Percentiles rank a stretch among this genome's conserved stretches.
These are phyloP conservation scores for Phytophthora ohioensis DNA, from an alignment of 352 stramenopile genomes.

Conservation along the genomic window DNA sequence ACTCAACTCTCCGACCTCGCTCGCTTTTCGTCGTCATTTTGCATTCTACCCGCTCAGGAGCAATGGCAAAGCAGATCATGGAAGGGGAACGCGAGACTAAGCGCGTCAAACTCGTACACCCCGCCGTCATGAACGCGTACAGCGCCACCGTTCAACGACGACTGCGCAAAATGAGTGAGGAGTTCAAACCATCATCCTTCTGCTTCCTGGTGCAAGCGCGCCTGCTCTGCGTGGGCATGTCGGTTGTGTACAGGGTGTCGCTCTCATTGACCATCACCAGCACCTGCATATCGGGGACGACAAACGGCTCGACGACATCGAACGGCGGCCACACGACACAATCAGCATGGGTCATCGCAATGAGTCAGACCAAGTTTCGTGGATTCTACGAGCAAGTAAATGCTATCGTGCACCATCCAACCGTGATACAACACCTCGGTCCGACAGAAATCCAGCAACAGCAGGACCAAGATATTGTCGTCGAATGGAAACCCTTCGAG, in stretches of 20 bases:
- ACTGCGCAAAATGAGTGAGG: slow-evolving; percentile 69
- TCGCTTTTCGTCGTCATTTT: slow-evolving; percentile 41
- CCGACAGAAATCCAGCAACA: slow-evolving; percentile 18
- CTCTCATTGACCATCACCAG: slow-evolving; percentile 42
- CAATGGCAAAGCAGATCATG: slow-evolving; percentile 40
- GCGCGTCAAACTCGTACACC: slow-evolving; percentile 43
- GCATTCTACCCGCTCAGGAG: slow-evolving; percentile 19
- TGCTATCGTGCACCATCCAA: slow-evolving; percentile 50
- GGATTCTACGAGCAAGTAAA: slow-evolving; percentile 55
- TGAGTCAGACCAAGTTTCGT: slow-evolving; percentile 69
- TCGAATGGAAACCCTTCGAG: slow-evolving; percentile 61
- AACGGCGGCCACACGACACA: slow-evolving; percentile 37
- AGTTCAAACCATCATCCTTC: slow-evolving; percentile 60
- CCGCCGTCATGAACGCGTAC: slow-evolving; percentile 8
- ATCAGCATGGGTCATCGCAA: slow-evolving; percentile 64
- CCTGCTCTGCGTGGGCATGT: slow-evolving; percentile 63
- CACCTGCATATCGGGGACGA: slow-evolving; percentile 24
- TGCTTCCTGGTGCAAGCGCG: slow-evolving; percentile 56
- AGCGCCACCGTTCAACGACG: slow-evolving; percentile 48
- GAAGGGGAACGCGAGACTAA: slow-evolving; percentile 34
- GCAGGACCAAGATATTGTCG: slow-evolving; percentile 20
- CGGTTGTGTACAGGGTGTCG: slow-evolving; percentile 67
- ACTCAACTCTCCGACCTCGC: slow-evolving; percentile 30
- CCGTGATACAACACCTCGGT: slow-evolving; percentile 37
- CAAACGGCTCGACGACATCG: slow-evolving; percentile 20